These are phyloP conservation scores for maize (Zea mays) DNA, from an alignment of 176 grass and related monocot species.

Conservation along the genomic window DNA sequence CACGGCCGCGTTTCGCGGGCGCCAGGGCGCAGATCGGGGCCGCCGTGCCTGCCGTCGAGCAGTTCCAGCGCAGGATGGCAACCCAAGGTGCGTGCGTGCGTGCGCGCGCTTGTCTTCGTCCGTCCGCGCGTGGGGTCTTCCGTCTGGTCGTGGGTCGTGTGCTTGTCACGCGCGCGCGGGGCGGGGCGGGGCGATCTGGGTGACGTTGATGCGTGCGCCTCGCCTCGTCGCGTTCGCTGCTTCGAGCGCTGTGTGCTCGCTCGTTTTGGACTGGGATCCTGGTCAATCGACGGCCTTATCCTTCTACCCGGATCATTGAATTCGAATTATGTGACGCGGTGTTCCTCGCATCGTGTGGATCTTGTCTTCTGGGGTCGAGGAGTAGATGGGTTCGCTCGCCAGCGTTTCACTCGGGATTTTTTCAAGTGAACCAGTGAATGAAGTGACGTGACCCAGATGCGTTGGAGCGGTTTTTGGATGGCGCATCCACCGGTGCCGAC, in stretches of 20 bases:
- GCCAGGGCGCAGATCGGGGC: slow-evolving; percentile 54
- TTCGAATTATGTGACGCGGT: background rate
- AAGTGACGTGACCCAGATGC: slow-evolving; percentile 1
- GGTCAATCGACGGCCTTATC: background rate
- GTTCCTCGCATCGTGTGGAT: background rate
- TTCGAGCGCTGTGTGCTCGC: background rate
- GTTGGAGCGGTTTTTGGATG: background rate
- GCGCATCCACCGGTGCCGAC: background rate
- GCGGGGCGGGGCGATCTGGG: background rate
- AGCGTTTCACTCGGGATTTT: background rate
- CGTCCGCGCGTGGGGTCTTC: background rate
- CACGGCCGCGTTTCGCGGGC: background rate
- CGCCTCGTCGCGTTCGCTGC: background rate
- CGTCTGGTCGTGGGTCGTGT: background rate
- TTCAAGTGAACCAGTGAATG: background rate
- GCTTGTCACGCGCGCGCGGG: background rate
- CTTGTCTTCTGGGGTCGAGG: background rate
- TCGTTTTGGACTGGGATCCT: background rate
- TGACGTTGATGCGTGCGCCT: background rate
- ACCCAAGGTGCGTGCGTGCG: slow-evolving; percentile 50
- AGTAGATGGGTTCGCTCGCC: background rate
- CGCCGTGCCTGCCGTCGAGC: slow-evolving; percentile 42
- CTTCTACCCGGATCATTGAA: background rate
- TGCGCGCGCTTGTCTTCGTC: background rate
- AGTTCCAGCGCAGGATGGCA: slow-evolving; percentile 67